Evolutionary conservation across 306 rosid species (phyloP), one percentile per base, ranked within the genome.

Genomic region (Crotalaria pallida): DNA sequence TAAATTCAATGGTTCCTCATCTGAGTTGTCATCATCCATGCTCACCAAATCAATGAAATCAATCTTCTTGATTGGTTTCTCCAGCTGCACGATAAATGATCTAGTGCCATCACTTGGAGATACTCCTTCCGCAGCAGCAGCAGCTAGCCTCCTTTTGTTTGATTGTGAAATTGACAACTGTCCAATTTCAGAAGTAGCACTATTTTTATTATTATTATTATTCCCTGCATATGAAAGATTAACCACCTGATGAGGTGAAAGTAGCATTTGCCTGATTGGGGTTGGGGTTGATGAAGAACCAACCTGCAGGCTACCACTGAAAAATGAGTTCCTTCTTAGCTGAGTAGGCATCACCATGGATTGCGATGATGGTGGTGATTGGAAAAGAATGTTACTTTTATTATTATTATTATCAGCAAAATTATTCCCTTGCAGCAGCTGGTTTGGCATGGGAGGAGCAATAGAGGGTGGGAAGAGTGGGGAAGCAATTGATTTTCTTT

Each of bases 81-180:
- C 92, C 81, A 89, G 55, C 53, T 67, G 77, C 40, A 67, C 44
- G 34, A 87, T 71, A 22, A 71, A 75, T 11, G 95, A 86, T 69
- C 36, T 76, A 0, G 89, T 83, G 34, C 43, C 55, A 74, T 73
- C 87, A 51, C 34, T 63, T 10, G 29, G 0, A 8, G 52, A 34
- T 50, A 22, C 41, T 44, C 48, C 73, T 31, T n/a, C n/a, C n/a
- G n/a, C n/a, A n/a, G n/a, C n/a, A n/a, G n/a, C n/a, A n/a, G n/a
- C n/a, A n/a, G 18, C 71, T 36, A 17, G 47, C 47, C 51, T 66
- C 58, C 45, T 55, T 47, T 31, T 21, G 7, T 69, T 34, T 22
- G 26, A 6, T 63, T 44, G 71, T 13, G 17, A 16, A 45, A 13
- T 13, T 19, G 73, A 8, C 4, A 45, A 29, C 3, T 53, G 41